Conservation (phyloP, 106 monocot species). For the Platanthera guangdongensis region DNA sequence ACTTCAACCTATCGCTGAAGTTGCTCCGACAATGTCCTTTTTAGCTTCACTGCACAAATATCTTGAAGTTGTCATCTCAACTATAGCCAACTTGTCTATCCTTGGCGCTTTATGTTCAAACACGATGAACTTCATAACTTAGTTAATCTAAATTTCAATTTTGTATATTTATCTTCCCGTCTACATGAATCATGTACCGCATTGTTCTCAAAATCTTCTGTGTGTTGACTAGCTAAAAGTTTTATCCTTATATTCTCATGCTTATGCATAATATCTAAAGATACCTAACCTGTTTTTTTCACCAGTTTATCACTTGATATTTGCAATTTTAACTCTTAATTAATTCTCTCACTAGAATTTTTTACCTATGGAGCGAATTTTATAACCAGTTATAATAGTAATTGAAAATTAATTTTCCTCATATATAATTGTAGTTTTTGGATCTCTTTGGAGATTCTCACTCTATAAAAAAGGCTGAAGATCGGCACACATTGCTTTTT, state of each 20-base stretch:
- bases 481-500: conserved; percentile 58
- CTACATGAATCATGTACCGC: neutral
- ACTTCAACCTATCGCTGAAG: too few species aligned
- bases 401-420: neutral
- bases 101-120: neutral
- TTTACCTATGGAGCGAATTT: neutral
- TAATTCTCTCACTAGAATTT: neutral
- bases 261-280: neutral
- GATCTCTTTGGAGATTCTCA: conserved; percentile 83
- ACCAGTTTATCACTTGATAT: neutral
- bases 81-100: neutral
- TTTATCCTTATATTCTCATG: neutral
- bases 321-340: neutral
- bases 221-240: neutral
- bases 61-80: neutral
- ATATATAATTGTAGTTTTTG: conserved; percentile 49
- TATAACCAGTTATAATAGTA: neutral
- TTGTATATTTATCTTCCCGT: neutral
- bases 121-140: neutral
- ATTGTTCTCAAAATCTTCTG: neutral
- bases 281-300: neutral
- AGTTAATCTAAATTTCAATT: neutral
- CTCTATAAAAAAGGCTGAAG: conserved; percentile 65
- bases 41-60: neutral
- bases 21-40: neutral